Evolutionary conservation across 2,329 filamentous ascomycete species (phyloP), one percentile per base, ranked within the genome.

Genomic region (Fusarium praegraminearum): DNA sequence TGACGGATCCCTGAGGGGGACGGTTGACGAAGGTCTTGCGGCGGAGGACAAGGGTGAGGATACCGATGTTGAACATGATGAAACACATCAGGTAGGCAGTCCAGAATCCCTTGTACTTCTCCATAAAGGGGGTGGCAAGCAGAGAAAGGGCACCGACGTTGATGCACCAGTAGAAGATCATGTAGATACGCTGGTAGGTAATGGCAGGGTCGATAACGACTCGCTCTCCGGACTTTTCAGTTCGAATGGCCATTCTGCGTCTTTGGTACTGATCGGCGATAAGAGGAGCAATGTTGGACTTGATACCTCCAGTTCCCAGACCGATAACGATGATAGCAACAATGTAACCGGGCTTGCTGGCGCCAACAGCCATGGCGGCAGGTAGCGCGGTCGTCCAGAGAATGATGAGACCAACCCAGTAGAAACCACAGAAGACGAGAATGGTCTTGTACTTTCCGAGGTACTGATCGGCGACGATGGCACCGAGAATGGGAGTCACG

Each of bases 111-210:
- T 89, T 78, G 72, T 90, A 85, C 61, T 86, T 81, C 77, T 94
- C 91, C 81, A 93, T 85, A 75, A 88, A 89, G 2, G 88, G 88
- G 1, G 89, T 93, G 9, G 86, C 89, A 70, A 93, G 84, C 56
- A 87, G 82, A 0, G 87, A 91, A 9, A 94, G 82, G 3, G 89
- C 87, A n/a, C 91, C 91, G 18, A 93, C 71, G 78, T 93, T 93
- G 76, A 93, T 92, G 79, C 88, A 90, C 77, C 85, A 84, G 79
- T 93, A 93, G 81, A 92, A 93, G 75, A 92, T 86, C 88, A 89
- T 91, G 82, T 91, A 92, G 65, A 92, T 88, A 49, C 89, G 84
- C 73, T 90, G 87, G 66, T 90, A 86, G 2, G 90, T 92, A 57
- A 91, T 82, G 40, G 86, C 83, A 0, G 90, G 89, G 71, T 92